A percentile compares a stretch with the other conserved stretches of the same genome.
Conservation (phyloP, 2,329 filamentous ascomycete genomes). For the Raffaelea arxii region DNA sequence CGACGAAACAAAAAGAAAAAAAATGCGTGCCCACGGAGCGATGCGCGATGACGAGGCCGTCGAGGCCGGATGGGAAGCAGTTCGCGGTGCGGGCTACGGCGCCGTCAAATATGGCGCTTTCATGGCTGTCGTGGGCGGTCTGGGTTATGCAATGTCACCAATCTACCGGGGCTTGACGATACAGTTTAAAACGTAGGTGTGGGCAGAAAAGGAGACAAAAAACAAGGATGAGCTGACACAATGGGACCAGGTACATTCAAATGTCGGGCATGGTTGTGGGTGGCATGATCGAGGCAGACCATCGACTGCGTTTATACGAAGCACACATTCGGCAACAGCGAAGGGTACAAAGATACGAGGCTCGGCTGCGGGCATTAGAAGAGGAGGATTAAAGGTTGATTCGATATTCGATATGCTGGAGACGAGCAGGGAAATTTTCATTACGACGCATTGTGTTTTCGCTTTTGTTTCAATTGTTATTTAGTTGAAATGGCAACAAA, state of each 20-base stretch:
- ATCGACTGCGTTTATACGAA: constrained; percentile 57
- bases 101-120: constrained; percentile 65
- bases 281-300: constrained; percentile 66
- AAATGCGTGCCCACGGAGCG: constrained; percentile 43
- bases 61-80: constrained; percentile 62
- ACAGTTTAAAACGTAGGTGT: constrained; percentile 65
- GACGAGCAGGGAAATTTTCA: too few relatives aligned
- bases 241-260: constrained; percentile 56
- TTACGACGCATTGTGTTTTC: too few relatives aligned
- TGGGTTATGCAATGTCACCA: constrained; percentile 57
- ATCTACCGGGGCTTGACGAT: constrained; percentile 63
- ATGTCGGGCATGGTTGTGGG: constrained; percentile 82
- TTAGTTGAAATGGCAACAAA: background rate
- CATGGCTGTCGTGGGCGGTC: constrained; percentile 49
- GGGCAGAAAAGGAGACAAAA: background rate
- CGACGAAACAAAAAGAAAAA: background rate
- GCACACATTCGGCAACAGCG: constrained; percentile 54
- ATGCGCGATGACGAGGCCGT: constrained; percentile 57
- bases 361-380: constrained; percentile 19
- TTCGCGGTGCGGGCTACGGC: constrained; percentile 55
- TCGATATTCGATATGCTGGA: too few relatives aligned
- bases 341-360: constrained; percentile 52
- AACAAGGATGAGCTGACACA: background rate
- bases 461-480: background rate
- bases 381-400: constrained; percentile 8